These are phyloP conservation scores for Tuber indicum DNA, from an alignment of 495 filamentous ascomycete genomes.

Conservation along the genomic window DNA sequence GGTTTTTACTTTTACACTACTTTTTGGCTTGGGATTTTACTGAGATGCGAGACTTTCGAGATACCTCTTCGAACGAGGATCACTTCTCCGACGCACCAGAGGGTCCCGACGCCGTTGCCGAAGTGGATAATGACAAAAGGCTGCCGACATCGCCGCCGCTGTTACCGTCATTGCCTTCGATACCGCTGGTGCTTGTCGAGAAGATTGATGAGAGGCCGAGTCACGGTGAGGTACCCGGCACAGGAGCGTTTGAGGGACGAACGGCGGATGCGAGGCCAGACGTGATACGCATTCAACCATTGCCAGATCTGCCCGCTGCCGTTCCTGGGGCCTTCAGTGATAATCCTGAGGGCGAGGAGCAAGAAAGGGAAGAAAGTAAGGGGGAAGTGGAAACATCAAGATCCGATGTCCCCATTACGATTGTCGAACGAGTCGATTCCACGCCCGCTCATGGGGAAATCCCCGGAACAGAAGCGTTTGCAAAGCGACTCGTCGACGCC, in stretches of 20 bases:
- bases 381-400: constrained; percentile 22
- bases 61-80: constrained; percentile 41
- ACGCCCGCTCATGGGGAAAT: constrained; percentile 59
- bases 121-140: constrained; percentile 7
- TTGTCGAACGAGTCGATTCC: constrained; percentile 13
- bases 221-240: constrained; percentile 82
- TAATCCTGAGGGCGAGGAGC: constrained; percentile 11
- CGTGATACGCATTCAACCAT: constrained; percentile 33
- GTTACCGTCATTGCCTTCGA: neutral
- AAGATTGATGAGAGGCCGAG: constrained; percentile 18
- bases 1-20: neutral
- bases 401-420: constrained; percentile 22
- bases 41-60: constrained; percentile 16
- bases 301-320: constrained; percentile 17
- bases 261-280: constrained; percentile 79
- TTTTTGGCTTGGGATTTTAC: constrained; percentile 3
- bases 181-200: constrained; percentile 18
- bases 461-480: constrained; percentile 73
- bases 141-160: constrained; percentile 11
- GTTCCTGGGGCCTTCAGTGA: constrained; percentile 23
- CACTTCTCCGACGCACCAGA: constrained; percentile 42
- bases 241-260: constrained; percentile 64
- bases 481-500: constrained; percentile 69
- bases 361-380: neutral
- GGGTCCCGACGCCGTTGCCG: constrained; percentile 25